These are phyloP conservation scores for Epichloe sp. DNA, from an alignment of 2,329 filamentous ascomycete species.

Conservation along the genomic window DNA sequence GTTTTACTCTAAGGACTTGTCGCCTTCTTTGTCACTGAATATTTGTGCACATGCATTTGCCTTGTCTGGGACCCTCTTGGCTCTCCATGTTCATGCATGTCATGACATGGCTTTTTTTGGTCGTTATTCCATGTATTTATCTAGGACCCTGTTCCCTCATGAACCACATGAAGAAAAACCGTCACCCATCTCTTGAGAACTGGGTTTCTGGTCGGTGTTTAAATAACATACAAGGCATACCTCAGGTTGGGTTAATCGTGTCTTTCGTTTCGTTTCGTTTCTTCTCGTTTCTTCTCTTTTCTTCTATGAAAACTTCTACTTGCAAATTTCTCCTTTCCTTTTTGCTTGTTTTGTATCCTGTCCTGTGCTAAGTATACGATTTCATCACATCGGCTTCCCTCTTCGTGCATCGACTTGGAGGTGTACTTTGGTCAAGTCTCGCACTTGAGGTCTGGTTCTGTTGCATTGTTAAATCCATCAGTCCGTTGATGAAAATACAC, in stretches of 20 bases:
- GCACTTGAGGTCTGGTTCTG: not conserved
- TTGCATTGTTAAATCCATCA: not conserved
- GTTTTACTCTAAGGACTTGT: not conserved
- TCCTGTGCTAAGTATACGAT: not conserved
- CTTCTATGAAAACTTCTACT: not conserved
- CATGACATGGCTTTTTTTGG: conserved; percentile 10
- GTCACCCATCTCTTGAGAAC: not conserved
- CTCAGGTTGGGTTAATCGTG: not conserved
- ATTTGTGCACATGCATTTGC: conserved; percentile 10
- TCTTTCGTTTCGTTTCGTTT: not conserved
- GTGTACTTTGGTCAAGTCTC: not conserved
- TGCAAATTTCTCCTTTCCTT: not conserved
- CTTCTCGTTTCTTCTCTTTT: not conserved
- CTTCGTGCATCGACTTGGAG: not conserved
- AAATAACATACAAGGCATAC: not conserved
- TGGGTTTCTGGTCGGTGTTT: not conserved
- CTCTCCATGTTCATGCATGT: conserved; percentile 26
- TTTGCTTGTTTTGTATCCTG: not conserved
- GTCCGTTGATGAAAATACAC: not conserved
- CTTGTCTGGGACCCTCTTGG: conserved; percentile 18
- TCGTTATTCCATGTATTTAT: conserved; percentile 3
- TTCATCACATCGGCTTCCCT: not conserved
- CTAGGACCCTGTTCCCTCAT: conserved; percentile 1
- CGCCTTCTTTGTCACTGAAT: conserved; percentile 8
- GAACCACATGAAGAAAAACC: not conserved